phyloP scores from a whole-genome alignment of 768 basidiomycete species.

The Russula sp. region DNA sequence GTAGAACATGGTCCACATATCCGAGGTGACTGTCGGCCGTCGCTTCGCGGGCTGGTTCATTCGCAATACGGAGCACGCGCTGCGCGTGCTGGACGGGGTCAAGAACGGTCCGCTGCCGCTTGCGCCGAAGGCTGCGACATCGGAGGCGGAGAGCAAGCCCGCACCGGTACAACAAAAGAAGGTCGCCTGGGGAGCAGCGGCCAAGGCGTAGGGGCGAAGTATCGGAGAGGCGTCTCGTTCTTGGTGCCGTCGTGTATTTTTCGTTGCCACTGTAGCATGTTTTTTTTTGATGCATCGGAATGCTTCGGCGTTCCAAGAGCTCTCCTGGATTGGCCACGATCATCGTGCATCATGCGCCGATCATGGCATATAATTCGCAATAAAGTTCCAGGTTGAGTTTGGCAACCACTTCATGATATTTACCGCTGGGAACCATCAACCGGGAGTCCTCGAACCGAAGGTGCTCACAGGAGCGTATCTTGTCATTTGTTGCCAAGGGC shows the following conservation, averaged over 20 bases:
- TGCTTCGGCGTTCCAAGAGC: neutral
- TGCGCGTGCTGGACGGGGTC: constrained; percentile 79
- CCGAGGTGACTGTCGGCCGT: constrained; percentile 88
- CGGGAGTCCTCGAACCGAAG: too few relatives aligned
- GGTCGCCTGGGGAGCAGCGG: constrained; percentile 18
- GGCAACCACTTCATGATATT: too few relatives aligned
- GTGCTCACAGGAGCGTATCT: too few relatives aligned
- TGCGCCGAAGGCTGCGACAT: constrained; percentile 1
- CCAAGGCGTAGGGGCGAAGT: constrained; percentile 2
- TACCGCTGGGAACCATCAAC: too few relatives aligned
- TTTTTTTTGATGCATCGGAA: neutral
- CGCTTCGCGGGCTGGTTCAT: constrained; percentile 98
- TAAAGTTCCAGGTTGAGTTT: neutral
- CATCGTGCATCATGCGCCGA: neutral
- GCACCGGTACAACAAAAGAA: constrained; percentile 17
- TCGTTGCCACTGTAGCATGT: neutral
- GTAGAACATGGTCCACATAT: constrained; percentile 95
- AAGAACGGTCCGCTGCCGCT: constrained; percentile 49
- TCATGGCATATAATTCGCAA: neutral
- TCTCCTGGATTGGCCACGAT: neutral
- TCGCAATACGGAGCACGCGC: constrained; percentile 88
- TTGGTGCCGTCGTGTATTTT: neutral
- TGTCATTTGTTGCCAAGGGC: too few relatives aligned
- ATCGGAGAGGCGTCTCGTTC: neutral
- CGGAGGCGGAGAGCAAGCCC: constrained; percentile 15